Base-by-base conservation (phyloP, 306 rosid genomes). In the Vigna mungo region DNA sequence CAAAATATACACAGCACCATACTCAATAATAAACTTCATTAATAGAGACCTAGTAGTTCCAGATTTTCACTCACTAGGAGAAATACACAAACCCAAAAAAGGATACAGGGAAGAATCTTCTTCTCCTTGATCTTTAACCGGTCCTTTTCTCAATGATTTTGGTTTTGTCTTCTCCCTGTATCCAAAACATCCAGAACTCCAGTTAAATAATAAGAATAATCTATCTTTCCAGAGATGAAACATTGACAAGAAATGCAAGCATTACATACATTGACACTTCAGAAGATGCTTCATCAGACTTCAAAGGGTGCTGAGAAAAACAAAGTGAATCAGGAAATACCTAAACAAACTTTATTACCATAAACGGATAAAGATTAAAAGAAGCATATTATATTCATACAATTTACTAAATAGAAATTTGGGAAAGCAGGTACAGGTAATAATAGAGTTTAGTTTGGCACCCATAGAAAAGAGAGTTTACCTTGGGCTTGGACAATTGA, bases 31-130 rank as follows among this genome's bases (percentile, higher is more conserved):
- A 68, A 39, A 21, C 30, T 37, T 49, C 71, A 17, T 46, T 46
- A 48, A 60, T 23, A 81, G 63, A 80, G 70, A 62, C 7, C 20
- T 41, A 54, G 44, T 5, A 20, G 66, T 60, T 68, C 71, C 60
- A 65, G 15, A 68, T 59, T 75, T 76, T 46, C 53, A 71, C 60
- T 59, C 43, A 30, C 17, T 55, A 30, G 52, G 58, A 43, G 73
- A 25, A 73, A 83, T 12, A 23, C 39, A 60, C 5, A 73, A 53
- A 68, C 70, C 72, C 37, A 72, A 16, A 43, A 59, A 80, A 90
- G 98, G 98, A 95, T 95, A 95, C 91, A 55, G 68, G 52, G 92
- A 87, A 81, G 93, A 74, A 83, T 87, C 88, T 2, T 81, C 51
- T 21, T 89, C 97, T 81, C 80, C 92, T 68, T 88, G 93, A 75